Base-by-base conservation (phyloP, 306 rosid genomes). In the Acacia confusa region DNA sequence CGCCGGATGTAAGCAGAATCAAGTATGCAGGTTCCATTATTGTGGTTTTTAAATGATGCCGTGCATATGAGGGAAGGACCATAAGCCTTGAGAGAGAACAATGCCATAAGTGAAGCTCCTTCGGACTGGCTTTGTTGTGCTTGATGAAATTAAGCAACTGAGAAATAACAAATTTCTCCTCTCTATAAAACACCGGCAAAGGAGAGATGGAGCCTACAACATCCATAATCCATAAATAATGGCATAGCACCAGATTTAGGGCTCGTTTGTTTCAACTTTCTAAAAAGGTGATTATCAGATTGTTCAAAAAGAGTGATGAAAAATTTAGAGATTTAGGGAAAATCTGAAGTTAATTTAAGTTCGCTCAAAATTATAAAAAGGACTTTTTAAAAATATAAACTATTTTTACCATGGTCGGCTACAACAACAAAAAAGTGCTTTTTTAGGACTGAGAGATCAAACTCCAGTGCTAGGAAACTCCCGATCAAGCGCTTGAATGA, bases 1-100 rank as follows among this genome's bases (percentile, higher is more conserved):
- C 92, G 95, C 38, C 83, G 84, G 69, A 93, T 80, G 86, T 72
- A 89, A 0, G 78, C 36, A 41, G 98, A 91, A 40, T 93, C 95
- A 24, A 81, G 83, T 28, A 82, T 70, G 78, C 83, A 86, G 64
- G 43, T 24, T 11, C 63, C 43, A 17, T 68, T 58, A 45, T 15
- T 63, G n/a, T 52, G 72, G 72, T 61, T 52, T 28, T 81, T 38
- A 20, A 81, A 76, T 1, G 79, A 47, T 44, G 81, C 83, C 87
- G 44, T 88, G 86, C 91, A 88, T 79, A 82, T 74, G 4, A 91
- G n/a, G 41, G 87, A 84, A 58, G 88, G 85, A 25, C 43, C 60
- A 6, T 25, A 79, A 17, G 78, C 63, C 52, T 41, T 85, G 22
- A 84, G 60, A 82, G 73, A 71, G 40, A 45, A 53, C 48, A 84